Evolutionary conservation across 208 protist species (phyloP).

Genomic region (Leishmania amazonensis): DNA sequence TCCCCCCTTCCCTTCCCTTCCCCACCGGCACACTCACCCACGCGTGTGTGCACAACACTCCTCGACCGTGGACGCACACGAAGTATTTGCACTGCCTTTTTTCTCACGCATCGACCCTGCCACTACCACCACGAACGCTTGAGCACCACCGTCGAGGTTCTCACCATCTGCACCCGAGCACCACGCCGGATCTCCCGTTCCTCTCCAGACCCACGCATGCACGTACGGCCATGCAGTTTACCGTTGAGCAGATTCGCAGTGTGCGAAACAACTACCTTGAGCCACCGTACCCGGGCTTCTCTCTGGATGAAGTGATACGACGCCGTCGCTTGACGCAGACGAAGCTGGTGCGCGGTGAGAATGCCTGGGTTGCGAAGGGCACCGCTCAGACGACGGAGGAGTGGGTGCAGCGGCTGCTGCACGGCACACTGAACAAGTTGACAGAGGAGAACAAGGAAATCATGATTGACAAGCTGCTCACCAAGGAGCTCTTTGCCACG

Average conservation of each 20-base stretch:
- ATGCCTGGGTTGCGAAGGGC: conserved; percentile 78
- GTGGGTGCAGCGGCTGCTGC: conserved; percentile 79
- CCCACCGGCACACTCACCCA: neutral
- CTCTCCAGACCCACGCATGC: neutral
- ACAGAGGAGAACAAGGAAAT: conserved; percentile 71
- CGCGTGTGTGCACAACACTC: conserved; percentile 6
- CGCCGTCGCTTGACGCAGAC: conserved; percentile 54
- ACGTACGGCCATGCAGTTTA: conserved; percentile 57
- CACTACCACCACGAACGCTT: neutral
- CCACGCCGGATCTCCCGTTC: neutral
- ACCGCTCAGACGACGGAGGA: conserved; percentile 78
- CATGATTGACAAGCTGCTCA: conserved; percentile 66
- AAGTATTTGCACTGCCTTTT: neutral
- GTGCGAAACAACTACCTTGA: conserved; percentile 74
- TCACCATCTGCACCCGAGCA: neutral
- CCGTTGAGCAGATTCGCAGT: conserved; percentile 81
- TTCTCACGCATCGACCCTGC: neutral
- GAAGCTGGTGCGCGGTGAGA: conserved; percentile 81
- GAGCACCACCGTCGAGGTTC: neutral
- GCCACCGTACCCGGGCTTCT: conserved; percentile 85
- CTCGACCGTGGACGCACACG: neutral
- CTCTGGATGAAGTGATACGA: conserved; percentile 81
- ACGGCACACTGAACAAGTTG: conserved; percentile 86
- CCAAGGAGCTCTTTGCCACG: conserved; percentile 65
- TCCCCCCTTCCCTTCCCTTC: neutral